A percentile compares a stretch with the other conserved stretches of the same genome.
Evolutionary conservation across 306 rosid genomes (phyloP).

Genomic region (Geum urbanum): DNA sequence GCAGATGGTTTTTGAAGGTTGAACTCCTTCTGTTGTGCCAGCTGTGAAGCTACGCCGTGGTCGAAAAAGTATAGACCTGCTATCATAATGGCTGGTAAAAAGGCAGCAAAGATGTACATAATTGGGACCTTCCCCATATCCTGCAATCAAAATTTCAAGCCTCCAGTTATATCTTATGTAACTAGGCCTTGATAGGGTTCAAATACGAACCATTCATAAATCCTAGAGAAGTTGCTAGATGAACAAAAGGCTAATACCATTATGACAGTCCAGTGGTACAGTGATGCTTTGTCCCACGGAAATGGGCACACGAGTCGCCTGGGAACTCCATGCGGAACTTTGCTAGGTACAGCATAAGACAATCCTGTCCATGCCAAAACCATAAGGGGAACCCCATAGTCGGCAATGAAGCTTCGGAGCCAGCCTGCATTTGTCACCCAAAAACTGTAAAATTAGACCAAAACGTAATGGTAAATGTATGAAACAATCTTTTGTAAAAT

Average conservation of each 20-base stretch:
- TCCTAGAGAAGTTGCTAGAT: neutral
- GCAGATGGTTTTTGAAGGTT: slow-evolving; percentile 86
- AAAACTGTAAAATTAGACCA: neutral
- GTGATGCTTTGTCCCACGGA: slow-evolving; percentile 67
- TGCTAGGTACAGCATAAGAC: slow-evolving; percentile 50
- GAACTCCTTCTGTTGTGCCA: slow-evolving; percentile 90
- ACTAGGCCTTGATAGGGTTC: neutral
- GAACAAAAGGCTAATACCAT: slow-evolving; percentile 32
- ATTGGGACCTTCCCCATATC: slow-evolving; percentile 66
- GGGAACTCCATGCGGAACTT: slow-evolving; percentile 73
- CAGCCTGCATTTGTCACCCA: slow-evolving; percentile 34
- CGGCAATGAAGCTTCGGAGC: slow-evolving; percentile 62
- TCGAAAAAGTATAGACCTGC: slow-evolving; percentile 89
- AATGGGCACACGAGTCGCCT: slow-evolving; percentile 68
- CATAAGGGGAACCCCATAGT: slow-evolving; percentile 84
- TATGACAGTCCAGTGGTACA: slow-evolving; percentile 78
- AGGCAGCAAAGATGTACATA: slow-evolving; percentile 57
- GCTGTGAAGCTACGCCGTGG: slow-evolving; percentile 77
- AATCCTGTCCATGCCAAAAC: slow-evolving; percentile 69
- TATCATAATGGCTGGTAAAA: slow-evolving; percentile 72
- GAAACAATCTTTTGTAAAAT: neutral
- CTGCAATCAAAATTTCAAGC: slow-evolving; percentile 30
- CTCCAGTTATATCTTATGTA: neutral
- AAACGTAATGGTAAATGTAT: neutral
- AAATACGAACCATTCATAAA: neutral